Evolutionary conservation across 2,329 filamentous ascomycete genomes (phyloP), one percentile per base, ranked within the genome.

Genomic region (Cytospora paraplurivora): DNA sequence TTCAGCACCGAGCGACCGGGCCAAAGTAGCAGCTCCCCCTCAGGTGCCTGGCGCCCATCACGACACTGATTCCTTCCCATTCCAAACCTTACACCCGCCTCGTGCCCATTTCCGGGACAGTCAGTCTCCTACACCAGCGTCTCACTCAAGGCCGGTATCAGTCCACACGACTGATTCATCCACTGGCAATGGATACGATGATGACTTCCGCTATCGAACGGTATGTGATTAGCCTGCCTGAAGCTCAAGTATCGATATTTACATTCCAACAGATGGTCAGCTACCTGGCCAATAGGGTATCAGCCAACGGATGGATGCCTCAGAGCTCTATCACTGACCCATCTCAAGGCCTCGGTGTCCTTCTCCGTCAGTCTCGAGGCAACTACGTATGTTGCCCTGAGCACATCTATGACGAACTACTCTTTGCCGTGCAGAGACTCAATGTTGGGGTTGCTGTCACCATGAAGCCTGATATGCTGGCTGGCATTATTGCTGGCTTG

Each of bases 391-490:
- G 76, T 15, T 76, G 78, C 51, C 80, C 80, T 0, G 71, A 76
- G 32, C 69, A 71, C 6, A 64, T 79, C 12, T 71, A 77, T 56
- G 72, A 72, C 17, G 67, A 74, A 11, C 72, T 82, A 10, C 68
- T 79, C 12, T 75, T 70, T 4, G 78, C 80, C 8, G 76, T 80
- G 7, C 75, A 76, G 59, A 75, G 75, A 58, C 74, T 82, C 62
- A 81, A 81, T 66, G 73, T 79, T 21, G 72, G 75, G 17, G 78
- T 81, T 38, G 79, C 79, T 15, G 74, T 82, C 63, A 82, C 81
- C 11, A 81, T 83, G 77, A 77, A 76, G 11, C 78, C 79, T 1
- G 75, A 81, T 53, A 79, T 80, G 62, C 79, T 79, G 34, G 74
- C 77, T 21, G 77, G 77, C 17, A 77, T 82, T 41, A 74, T 81